Evolutionary conservation across 2,329 filamentous ascomycete genomes (phyloP), one percentile per base, ranked within the genome.

Genomic region (Fusarium sp.): DNA sequence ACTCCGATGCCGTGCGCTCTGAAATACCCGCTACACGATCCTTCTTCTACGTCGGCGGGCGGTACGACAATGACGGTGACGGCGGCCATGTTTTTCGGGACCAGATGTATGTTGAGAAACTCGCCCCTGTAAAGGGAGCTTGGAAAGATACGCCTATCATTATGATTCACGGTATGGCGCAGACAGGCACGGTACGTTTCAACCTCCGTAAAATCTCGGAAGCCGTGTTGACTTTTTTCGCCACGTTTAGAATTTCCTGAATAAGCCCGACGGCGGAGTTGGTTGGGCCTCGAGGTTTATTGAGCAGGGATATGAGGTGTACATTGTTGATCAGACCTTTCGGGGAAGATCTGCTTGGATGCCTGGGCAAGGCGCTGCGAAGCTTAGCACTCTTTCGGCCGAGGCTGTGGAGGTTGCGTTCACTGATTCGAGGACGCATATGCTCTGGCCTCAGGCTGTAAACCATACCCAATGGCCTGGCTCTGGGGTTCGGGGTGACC

Each of bases 41-140:
- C 5, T 77, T 58, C 30, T 77, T 77, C 36, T 76, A 76, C 41
- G 48, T 63, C 3, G 74, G 75, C 2, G 75, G 75, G 1, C 53
- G 32, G 8, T 77, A 77, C n/a, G 75, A 73, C 15, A 56, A 75
- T 32, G 72, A 77, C 44, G 75, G 64, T 11, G 39, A 72, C 2
- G 73, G 69, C 1, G 72, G 74, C 2, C 75, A 75, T 57, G 48
- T 77, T 24, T 75, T 77, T 47, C 68, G 61, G 11, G 75, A 75
- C 32, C 75, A 77, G 36, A 77, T 77, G 75, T 77, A 77, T 24
- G 72, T 77, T 24, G 75, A 77, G 61, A 76, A 76, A 48, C 60
- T 77, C 14, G 48, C 59, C 5, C 74, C 75, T 0, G 48, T 47
- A 8, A 58, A 30, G 8, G 75, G 74, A 12, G 54, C 42, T 24